Evolutionary conservation across 192 early-diverging fungal genomes (phyloP).

Genomic region (Cetraspora pellucida): DNA sequence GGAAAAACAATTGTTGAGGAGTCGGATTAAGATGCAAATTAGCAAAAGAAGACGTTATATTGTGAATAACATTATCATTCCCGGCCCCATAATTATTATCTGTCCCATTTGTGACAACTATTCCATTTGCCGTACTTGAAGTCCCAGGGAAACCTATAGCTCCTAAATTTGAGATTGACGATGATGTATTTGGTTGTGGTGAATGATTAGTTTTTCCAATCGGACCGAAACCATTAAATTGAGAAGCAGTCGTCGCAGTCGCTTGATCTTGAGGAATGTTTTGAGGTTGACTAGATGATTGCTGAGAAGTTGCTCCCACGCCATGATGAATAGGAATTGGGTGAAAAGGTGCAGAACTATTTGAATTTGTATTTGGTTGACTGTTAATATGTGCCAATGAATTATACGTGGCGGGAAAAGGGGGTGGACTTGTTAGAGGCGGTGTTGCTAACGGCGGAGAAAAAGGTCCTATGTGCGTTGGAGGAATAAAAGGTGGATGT

Average conservation of each 20-base stretch:
- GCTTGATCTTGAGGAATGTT: conserved; percentile 18
- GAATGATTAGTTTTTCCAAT: conserved; percentile 30
- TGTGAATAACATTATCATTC: conserved; percentile 12
- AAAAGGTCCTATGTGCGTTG: conserved; percentile 31
- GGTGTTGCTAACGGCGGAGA: conserved; percentile 29
- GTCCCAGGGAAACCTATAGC: background rate
- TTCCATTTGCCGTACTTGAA: conserved; percentile 19
- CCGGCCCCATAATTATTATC: background rate
- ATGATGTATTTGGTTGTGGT: background rate
- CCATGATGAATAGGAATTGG: conserved; percentile 5
- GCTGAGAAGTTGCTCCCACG: too few species aligned
- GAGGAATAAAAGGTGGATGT: conserved; percentile 29
- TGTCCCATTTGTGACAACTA: conserved; percentile 1
- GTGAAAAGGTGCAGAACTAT: conserved; percentile 17
- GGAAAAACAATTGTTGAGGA: conserved; percentile 26
- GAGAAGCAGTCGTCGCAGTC: background rate
- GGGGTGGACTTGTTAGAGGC: conserved; percentile 28
- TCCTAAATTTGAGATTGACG: conserved; percentile 15
- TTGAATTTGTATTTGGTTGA: conserved; percentile 3
- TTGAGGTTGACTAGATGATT: background rate
- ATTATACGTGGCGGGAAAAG: conserved; percentile 22
- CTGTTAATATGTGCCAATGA: background rate
- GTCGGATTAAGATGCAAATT: conserved; percentile 28
- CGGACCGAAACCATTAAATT: conserved; percentile 30
- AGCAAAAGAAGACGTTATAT: conserved; percentile 22